A percentile compares a stretch with the other conserved stretches of the same genome.
These are phyloP conservation scores for Trichoderma atrobrunneum DNA, from an alignment of 2,329 filamentous ascomycete species.

Conservation along the genomic window DNA sequence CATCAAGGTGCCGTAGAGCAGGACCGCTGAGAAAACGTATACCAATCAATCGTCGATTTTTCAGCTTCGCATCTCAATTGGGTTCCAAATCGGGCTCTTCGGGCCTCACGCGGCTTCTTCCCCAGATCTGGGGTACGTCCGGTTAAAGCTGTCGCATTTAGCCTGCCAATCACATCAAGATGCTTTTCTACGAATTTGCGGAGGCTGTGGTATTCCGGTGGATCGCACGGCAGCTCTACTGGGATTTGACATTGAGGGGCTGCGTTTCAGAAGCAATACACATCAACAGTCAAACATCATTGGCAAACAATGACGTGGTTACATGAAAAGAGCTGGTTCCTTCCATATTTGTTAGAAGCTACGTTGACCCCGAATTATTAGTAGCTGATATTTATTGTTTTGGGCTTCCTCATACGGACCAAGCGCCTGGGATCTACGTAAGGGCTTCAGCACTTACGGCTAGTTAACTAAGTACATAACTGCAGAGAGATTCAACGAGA, in stretches of 20 bases:
- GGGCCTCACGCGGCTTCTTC: neutral
- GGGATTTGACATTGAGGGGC: neutral
- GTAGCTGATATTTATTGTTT: neutral
- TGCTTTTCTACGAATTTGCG: neutral
- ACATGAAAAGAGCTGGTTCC: neutral
- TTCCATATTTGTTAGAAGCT: neutral
- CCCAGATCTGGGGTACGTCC: slow-evolving; percentile 15
- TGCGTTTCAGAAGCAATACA: neutral
- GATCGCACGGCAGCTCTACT: neutral
- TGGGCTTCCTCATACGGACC: neutral
- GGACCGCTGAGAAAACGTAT: neutral
- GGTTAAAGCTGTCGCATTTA: slow-evolving; percentile 10
- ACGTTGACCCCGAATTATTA: neutral
- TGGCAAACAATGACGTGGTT: neutral
- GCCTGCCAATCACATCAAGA: slow-evolving; percentile 1
- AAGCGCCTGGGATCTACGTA: neutral
- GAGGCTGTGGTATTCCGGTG: slow-evolving; percentile 5
- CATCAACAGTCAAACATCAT: neutral
- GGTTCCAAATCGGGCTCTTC: neutral
- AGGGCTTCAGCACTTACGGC: neutral
- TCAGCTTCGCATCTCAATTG: neutral
- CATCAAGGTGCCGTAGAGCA: neutral
- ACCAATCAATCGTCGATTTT: neutral
- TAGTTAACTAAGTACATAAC: neutral
- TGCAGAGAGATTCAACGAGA: neutral